Conservation (phyloP, 106 monocot genomes). For the Vanilla planifolia region DNA sequence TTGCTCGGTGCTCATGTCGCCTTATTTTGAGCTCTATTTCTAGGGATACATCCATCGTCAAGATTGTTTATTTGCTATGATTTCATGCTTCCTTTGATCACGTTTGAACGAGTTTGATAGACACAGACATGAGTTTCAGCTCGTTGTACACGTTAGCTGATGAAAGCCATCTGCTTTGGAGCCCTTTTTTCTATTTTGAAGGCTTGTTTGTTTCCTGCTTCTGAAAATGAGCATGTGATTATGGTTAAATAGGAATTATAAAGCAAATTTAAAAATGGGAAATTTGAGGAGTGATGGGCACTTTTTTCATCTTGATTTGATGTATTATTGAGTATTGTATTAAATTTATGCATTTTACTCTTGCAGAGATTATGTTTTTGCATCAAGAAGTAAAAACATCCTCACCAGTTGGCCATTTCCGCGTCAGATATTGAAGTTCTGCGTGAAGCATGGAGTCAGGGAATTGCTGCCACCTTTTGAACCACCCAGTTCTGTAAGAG, state of each 20-base stretch:
- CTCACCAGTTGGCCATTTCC: constrained; percentile 70
- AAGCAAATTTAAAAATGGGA: neutral
- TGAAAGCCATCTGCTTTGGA: too few species aligned
- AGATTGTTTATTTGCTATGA: neutral
- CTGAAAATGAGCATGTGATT: neutral
- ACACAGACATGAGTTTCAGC: too few species aligned
- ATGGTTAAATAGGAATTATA: neutral
- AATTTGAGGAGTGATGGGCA: constrained; percentile 4
- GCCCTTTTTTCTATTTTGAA: too few species aligned
- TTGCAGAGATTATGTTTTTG: constrained; percentile 68
- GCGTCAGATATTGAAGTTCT: constrained; percentile 52
- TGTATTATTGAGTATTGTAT: constrained; percentile 2
- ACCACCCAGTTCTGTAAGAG: constrained; percentile 58
- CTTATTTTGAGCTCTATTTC: neutral
- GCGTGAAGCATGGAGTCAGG: constrained; percentile 55
- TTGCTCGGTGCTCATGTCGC: neutral
- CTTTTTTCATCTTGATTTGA: neutral
- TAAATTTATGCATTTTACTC: neutral
- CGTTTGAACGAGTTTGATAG: neutral
- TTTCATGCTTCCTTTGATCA: neutral
- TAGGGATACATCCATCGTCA: neutral
- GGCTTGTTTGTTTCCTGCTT: neutral
- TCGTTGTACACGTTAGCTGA: too few species aligned
- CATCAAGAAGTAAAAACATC: constrained; percentile 61
- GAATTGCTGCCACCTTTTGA: constrained; percentile 76